Evolutionary conservation across 768 basidiomycete genomes (phyloP).

Genomic region (Macrolepiota fuliginosa): DNA sequence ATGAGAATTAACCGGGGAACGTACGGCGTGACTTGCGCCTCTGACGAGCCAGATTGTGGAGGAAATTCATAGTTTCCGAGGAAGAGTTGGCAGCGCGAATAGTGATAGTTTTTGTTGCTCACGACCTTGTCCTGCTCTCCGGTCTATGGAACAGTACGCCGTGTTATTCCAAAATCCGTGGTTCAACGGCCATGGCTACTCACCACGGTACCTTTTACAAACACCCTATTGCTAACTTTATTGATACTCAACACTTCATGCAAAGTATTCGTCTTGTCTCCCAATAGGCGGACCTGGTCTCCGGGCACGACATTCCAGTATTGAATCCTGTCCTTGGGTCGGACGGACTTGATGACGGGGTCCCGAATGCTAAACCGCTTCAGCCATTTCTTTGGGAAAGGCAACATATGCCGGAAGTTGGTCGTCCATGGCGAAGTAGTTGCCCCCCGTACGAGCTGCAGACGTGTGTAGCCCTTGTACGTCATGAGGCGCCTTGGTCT

Average conservation of each 20-base stretch:
- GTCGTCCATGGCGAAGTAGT: conserved; percentile 58
- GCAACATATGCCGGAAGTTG: conserved; percentile 63
- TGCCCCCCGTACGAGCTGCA: conserved; percentile 42
- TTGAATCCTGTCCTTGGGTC: conserved; percentile 69
- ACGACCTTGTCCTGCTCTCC: conserved; percentile 28
- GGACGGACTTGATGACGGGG: conserved; percentile 51
- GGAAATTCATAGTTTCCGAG: conserved; percentile 66
- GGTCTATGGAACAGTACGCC: conserved; percentile 17
- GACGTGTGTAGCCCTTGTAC: conserved; percentile 28
- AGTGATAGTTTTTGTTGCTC: conserved; percentile 57
- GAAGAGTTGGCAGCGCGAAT: conserved; percentile 79
- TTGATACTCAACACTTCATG: conserved; percentile 76
- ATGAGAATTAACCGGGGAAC: conserved; percentile 21
- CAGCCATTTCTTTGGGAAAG: conserved; percentile 54
- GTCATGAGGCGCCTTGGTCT: conserved; percentile 22
- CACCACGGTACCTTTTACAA: conserved; percentile 44
- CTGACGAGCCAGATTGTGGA: conserved; percentile 33
- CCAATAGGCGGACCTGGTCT: conserved; percentile 70
- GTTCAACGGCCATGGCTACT: conserved; percentile 18
- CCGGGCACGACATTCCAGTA: conserved; percentile 89
- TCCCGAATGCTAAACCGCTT: conserved; percentile 43
- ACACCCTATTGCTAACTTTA: conserved; percentile 66
- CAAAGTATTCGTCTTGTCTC: conserved; percentile 56
- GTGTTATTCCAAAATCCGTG: background rate
- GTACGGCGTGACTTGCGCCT: conserved; percentile 44